A percentile compares a stretch with the other conserved stretches of the same genome.
phyloP scores from a whole-genome alignment of 2,329 filamentous ascomycete species.

The Fusarium sp. region DNA sequence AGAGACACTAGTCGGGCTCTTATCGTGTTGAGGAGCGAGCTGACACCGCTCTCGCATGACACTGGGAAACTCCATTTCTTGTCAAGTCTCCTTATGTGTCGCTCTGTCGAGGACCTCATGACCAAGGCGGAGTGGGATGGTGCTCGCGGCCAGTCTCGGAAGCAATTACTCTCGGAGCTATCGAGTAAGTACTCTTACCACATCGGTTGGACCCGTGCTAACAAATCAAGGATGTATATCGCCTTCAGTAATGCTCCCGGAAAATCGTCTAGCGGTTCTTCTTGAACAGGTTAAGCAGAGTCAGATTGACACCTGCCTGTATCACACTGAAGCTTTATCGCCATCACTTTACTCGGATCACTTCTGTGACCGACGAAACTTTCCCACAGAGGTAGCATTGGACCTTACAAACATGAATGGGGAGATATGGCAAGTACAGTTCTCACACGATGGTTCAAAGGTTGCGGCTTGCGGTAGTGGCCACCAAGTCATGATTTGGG shows the following conservation, averaged over 20 bases:
- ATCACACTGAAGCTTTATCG: constrained; percentile 83
- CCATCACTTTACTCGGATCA: constrained; percentile 94
- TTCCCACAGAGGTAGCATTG: constrained; percentile 78
- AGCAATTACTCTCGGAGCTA: constrained; percentile 80
- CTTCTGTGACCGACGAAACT: constrained; percentile 81
- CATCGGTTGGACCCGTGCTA: neutral
- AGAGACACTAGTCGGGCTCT: constrained; percentile 81
- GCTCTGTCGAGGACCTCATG: constrained; percentile 80
- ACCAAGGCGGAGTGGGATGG: constrained; percentile 87
- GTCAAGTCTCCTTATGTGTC: constrained; percentile 92
- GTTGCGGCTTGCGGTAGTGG: constrained; percentile 87
- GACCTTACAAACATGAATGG: constrained; percentile 80
- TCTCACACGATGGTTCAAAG: constrained; percentile 87
- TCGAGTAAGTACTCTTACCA: constrained; percentile 72
- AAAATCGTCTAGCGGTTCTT: constrained; percentile 85
- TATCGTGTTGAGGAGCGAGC: constrained; percentile 84
- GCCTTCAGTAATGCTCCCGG: constrained; percentile 95
- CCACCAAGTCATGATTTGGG: constrained; percentile 83
- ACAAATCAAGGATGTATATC: constrained; percentile 83
- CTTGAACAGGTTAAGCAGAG: constrained; percentile 85
- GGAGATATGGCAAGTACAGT: constrained; percentile 92
- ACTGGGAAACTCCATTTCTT: constrained; percentile 82
- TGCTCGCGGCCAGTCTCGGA: constrained; percentile 79
- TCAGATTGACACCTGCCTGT: constrained; percentile 87
- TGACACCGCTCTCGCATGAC: constrained; percentile 88